Evolutionary conservation across 2,329 filamentous ascomycete species (phyloP).

Genomic region (Phialophora chinensis): DNA sequence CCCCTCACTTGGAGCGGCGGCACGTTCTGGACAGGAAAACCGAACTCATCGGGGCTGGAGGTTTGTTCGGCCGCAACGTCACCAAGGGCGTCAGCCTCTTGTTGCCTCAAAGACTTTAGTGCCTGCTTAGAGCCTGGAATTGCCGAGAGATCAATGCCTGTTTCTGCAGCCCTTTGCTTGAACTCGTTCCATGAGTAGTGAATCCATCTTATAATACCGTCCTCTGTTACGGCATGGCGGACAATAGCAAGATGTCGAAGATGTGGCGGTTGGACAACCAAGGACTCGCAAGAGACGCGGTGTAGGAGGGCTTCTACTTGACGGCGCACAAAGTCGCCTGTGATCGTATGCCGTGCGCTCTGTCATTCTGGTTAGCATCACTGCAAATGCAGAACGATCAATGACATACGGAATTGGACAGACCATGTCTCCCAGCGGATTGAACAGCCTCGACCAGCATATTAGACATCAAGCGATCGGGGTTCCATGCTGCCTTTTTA

Average conservation of each 20-base stretch:
- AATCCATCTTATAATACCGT: constrained; percentile 58
- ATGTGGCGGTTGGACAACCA: constrained; percentile 63
- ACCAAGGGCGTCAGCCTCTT: not conserved
- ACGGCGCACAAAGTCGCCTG: constrained; percentile 60
- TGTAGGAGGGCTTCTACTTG: constrained; percentile 60
- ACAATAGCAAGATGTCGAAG: constrained; percentile 63
- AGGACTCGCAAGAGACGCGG: constrained; percentile 62
- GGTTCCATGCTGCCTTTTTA: constrained; percentile 59
- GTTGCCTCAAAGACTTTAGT: constrained; percentile 4
- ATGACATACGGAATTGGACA: constrained; percentile 52
- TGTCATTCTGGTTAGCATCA: constrained; percentile 13
- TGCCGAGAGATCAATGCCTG: constrained; percentile 41
- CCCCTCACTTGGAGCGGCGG: constrained; percentile 48
- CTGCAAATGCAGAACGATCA: not conserved
- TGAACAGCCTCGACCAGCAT: constrained; percentile 58
- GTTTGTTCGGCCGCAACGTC: too few species aligned
- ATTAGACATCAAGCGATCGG: constrained; percentile 60
- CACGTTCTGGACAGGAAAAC: constrained; percentile 49
- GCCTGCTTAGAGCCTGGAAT: constrained; percentile 31
- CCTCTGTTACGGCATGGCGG: constrained; percentile 57
- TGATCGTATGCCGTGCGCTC: constrained; percentile 46
- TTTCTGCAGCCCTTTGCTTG: constrained; percentile 57
- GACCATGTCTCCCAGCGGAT: constrained; percentile 55
- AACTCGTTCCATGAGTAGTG: constrained; percentile 63
- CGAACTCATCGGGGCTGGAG: constrained; percentile 50